Evolutionary conservation across 2,329 filamentous ascomycete genomes (phyloP).

Genomic region (Exophiala oligosperma): DNA sequence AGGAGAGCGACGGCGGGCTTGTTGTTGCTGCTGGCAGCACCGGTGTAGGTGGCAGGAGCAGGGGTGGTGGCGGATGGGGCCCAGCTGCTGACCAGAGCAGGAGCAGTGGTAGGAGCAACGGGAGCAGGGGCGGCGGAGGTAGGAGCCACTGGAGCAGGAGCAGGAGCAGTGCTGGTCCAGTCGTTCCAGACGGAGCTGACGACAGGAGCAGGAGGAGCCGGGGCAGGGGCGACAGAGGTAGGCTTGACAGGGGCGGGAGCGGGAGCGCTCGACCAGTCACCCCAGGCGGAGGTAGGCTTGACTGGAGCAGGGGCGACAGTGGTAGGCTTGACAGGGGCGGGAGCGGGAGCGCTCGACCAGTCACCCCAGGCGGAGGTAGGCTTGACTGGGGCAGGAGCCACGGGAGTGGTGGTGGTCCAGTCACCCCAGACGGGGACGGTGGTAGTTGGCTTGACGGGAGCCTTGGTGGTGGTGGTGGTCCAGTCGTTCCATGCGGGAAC

Average conservation of each 20-base stretch:
- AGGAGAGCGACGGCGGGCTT: constrained; percentile 26
- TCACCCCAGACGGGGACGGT: neutral
- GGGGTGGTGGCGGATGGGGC: constrained; percentile 9
- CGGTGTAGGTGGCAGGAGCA: constrained; percentile 19
- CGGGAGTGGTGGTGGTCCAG: neutral
- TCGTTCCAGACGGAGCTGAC: constrained; percentile 6
- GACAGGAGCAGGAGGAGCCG: neutral
- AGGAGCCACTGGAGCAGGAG: neutral
- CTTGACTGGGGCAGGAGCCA: neutral
- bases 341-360: neutral
- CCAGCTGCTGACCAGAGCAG: constrained; percentile 13
- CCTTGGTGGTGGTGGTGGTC: neutral
- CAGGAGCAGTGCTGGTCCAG: constrained; percentile 2
- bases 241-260: neutral
- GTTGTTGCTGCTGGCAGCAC: constrained; percentile 25
- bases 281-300: neutral
- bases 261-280: neutral
- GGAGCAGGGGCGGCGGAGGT: constrained; percentile 3
- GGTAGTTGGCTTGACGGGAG: neutral
- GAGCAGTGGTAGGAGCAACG: neutral
- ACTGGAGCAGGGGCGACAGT: constrained; percentile 5
- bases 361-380: neutral
- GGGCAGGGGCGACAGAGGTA: constrained; percentile 4
- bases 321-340: neutral
- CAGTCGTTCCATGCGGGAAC: neutral